Base-by-base conservation (phyloP, 2,329 filamentous ascomycete species). In the Aureobasidium sp. region DNA sequence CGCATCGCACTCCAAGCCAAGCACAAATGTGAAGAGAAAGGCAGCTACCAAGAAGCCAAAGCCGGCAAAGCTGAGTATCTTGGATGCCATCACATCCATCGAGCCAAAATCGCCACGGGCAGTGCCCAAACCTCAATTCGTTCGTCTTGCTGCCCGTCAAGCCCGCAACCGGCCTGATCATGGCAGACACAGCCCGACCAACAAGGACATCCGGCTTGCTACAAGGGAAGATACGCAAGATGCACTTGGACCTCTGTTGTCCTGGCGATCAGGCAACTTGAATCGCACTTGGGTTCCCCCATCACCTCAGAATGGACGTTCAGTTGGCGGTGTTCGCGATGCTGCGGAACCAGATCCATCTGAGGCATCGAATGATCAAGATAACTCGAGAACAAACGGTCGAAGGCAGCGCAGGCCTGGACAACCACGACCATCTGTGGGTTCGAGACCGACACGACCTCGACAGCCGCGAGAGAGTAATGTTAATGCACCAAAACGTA, bases 151-250 rank as follows among this genome's bases (percentile, higher is more conserved):
- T 35, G 75, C 76, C 29, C 78, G 83, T 62, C 74, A 77, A 65
- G 79, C 77, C 51, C 77, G 79, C 9, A 75, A 72, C 42, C 74
- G 75, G 49, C 68, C 71, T 25, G 76, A 82, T 65, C 67, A 72
- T 65, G 81, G 78, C 37, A 76, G 81, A 59, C 77, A 79, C 64
- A 80, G 77, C 45, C 81, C 79, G 17, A 74, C 72, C 23, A 70
- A 72, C 53, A 84, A 84, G 65, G 72, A 78, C 38, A 74, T 85
- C 53, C 74, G 76, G 55, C 69, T 85, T 27, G 77, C 77, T 17
- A 83, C 78, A 25, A 71, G 69, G 33, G 65, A 72, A 9, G 83
- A 86, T 62, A 84, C 81, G 0, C 71, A 75, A 50, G 82, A 85
- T 65, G 80, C 80, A 8, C 79, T 77, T 54, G 64, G 67, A 33